These are phyloP conservation scores for Plenodomus tracheiphilus DNA, from an alignment of 2,329 filamentous ascomycete genomes.

Conservation along the genomic window DNA sequence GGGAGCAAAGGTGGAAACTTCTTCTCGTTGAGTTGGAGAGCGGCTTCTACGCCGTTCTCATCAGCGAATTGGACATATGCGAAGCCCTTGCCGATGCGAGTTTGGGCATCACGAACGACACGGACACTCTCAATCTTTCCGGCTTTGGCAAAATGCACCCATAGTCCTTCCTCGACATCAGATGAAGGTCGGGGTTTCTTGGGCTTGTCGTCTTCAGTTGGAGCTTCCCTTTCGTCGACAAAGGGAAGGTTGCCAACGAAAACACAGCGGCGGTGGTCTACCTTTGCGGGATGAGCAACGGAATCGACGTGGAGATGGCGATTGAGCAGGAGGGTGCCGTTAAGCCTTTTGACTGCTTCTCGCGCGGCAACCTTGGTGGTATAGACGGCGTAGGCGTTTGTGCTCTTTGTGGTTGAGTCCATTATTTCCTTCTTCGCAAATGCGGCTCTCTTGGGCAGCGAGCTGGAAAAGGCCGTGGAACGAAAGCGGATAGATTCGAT, in stretches of 20 bases:
- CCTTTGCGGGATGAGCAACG: constrained; percentile 80
- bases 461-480: constrained; percentile 81
- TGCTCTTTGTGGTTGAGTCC: constrained; percentile 86
- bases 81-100: constrained; percentile 92
- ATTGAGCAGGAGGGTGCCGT: constrained; percentile 80
- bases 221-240: constrained; percentile 79
- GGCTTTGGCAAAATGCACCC: constrained; percentile 75
- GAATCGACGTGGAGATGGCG: constrained; percentile 90
- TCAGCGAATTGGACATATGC: constrained; percentile 97
- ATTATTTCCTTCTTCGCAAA: constrained; percentile 90
- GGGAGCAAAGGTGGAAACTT: constrained; percentile 95
- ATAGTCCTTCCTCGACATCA: constrained; percentile 91
- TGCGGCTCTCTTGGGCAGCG: constrained; percentile 89
- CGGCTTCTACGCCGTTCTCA: constrained; percentile 85
- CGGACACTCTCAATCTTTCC: constrained; percentile 92
- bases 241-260: constrained; percentile 97
- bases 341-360: constrained; percentile 74
- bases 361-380: constrained; percentile 74
- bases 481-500: constrained; percentile 93
- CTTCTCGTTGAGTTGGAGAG: constrained; percentile 84
- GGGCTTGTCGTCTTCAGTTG: constrained; percentile 65
- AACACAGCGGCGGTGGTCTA: constrained; percentile 86
- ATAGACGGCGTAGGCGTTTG: constrained; percentile 94
- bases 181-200: constrained; percentile 71
- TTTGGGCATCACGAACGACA: constrained; percentile 85